These are phyloP conservation scores for Psilocybe subaeruginosa DNA, from an alignment of 768 basidiomycete species.

Conservation along the genomic window DNA sequence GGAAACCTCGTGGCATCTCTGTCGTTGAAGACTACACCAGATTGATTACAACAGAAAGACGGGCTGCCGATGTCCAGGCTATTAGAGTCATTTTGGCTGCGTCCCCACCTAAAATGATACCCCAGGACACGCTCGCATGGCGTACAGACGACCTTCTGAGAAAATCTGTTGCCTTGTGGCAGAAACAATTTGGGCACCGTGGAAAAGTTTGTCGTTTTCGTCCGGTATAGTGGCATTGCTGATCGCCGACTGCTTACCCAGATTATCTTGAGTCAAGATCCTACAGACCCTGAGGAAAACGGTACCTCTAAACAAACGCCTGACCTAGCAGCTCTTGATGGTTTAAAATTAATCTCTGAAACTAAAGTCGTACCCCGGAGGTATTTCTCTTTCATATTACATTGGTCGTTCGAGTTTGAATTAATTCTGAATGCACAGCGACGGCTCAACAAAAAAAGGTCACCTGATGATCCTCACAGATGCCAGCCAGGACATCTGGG, in stretches of 20 bases:
- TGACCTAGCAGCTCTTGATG: slow-evolving; percentile 46
- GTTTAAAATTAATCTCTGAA: slow-evolving; percentile 69
- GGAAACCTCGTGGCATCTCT: slow-evolving; percentile 88
- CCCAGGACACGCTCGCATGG: slow-evolving; percentile 63
- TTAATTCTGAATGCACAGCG: slow-evolving; percentile 44
- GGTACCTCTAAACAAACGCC: slow-evolving; percentile 33
- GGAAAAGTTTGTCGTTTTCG: slow-evolving; percentile 57
- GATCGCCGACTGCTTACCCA: slow-evolving; percentile 32
- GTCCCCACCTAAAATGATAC: slow-evolving; percentile 50
- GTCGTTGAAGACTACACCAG: slow-evolving; percentile 86
- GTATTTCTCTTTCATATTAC: slow-evolving; percentile 41
- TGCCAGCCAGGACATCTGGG: slow-evolving; percentile 82
- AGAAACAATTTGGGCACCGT: slow-evolving; percentile 75
- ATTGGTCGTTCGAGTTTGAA: not conserved
- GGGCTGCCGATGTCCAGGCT: slow-evolving; percentile 89
- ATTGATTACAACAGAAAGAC: slow-evolving; percentile 69
- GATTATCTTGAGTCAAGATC: slow-evolving; percentile 81
- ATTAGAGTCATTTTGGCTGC: slow-evolving; percentile 75
- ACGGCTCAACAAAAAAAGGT: slow-evolving; percentile 85
- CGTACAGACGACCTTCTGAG: slow-evolving; percentile 64
- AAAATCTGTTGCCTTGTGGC: slow-evolving; percentile 80
- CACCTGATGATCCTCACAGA: slow-evolving; percentile 79
- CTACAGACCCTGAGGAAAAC: slow-evolving; percentile 56
- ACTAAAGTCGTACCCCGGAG: slow-evolving; percentile 75
- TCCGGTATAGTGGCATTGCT: slow-evolving; percentile 16